Conservation (phyloP, 2,329 filamentous ascomycete species). For the Cytospora piceicola region DNA sequence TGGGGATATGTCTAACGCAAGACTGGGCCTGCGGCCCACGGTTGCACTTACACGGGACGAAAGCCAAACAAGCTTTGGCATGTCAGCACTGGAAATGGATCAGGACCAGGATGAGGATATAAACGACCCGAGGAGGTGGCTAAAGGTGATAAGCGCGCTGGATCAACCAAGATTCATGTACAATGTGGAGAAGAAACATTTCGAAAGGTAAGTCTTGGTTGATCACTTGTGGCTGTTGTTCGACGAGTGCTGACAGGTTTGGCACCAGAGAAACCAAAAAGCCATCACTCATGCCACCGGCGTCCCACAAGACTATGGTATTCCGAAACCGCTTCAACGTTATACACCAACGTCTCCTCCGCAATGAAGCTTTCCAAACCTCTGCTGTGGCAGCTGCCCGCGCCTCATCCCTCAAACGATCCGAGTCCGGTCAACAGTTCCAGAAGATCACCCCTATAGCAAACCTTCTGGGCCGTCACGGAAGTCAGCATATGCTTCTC, state of each 20-base stretch:
- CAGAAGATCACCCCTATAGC: conserved; percentile 89
- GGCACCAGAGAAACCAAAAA: conserved; percentile 60
- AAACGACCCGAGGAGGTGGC: conserved; percentile 77
- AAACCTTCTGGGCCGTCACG: conserved; percentile 76
- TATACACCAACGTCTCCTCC: conserved; percentile 86
- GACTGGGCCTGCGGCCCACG: conserved; percentile 57
- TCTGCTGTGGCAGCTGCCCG: conserved; percentile 71
- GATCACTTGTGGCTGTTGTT: neutral
- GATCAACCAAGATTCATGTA: conserved; percentile 81
- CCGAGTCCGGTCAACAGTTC: conserved; percentile 66
- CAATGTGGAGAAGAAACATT: conserved; percentile 84
- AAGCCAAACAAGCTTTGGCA: conserved; percentile 68
- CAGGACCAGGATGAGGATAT: conserved; percentile 59
- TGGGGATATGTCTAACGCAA: conserved; percentile 56
- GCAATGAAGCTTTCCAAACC: conserved; percentile 90
- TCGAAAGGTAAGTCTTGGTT: conserved; percentile 69
- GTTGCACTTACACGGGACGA: conserved; percentile 57
- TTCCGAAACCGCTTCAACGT: conserved; percentile 92
- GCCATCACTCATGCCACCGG: conserved; percentile 73
- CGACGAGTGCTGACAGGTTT: conserved; percentile 13
- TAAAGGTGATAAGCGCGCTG: conserved; percentile 82
- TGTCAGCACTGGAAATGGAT: conserved; percentile 58
- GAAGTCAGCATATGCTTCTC: conserved; percentile 82
- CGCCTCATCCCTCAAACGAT: conserved; percentile 58
- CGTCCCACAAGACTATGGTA: conserved; percentile 79